Evolutionary conservation across 371 early-diverging fungal genomes (phyloP).

Genomic region (Rhizopus delemar): DNA sequence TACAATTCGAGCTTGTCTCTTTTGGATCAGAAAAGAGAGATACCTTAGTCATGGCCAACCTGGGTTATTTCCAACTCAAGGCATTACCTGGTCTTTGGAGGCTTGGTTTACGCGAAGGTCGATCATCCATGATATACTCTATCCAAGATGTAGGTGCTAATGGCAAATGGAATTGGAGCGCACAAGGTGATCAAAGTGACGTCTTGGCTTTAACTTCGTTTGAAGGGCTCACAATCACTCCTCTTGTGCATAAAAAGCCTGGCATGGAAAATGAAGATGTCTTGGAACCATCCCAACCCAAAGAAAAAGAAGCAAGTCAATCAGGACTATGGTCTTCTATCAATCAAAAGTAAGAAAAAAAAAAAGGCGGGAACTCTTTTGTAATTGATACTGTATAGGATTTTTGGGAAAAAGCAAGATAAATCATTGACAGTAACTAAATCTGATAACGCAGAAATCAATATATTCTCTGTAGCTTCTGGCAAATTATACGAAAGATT

Average conservation of each 20-base stretch:
- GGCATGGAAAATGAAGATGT: slow-evolving; percentile 82
- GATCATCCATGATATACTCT: slow-evolving; percentile 75
- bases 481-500: slow-evolving; percentile 97
- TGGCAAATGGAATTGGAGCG: slow-evolving; percentile 43
- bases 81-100: slow-evolving; percentile 89
- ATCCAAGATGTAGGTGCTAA: slow-evolving; percentile 67
- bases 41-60: slow-evolving; percentile 95
- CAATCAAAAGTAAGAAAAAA: slow-evolving; percentile 38
- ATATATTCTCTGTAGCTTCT: slow-evolving; percentile 96
- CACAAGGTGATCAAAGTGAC: slow-evolving; percentile 35
- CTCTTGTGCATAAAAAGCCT: slow-evolving; percentile 72
- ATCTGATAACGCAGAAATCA: slow-evolving; percentile 66
- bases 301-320: slow-evolving; percentile 6
- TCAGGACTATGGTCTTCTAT: slow-evolving; percentile 26
- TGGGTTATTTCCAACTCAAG: slow-evolving; percentile 93
- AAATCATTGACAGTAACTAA: slow-evolving; percentile 2
- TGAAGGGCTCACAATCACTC: slow-evolving; percentile 80
- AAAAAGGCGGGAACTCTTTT: not conserved
- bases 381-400: slow-evolving; percentile 5
- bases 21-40: slow-evolving; percentile 64
- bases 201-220: slow-evolving; percentile 69
- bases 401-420: slow-evolving; percentile 25
- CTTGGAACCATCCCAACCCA: slow-evolving; percentile 44
- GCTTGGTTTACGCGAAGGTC: slow-evolving; percentile 78
- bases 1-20: slow-evolving; percentile 75